Evolutionary conservation across 176 grass and related monocot species (phyloP), one percentile per base, ranked within the genome.

Genomic region (Zea mays): DNA sequence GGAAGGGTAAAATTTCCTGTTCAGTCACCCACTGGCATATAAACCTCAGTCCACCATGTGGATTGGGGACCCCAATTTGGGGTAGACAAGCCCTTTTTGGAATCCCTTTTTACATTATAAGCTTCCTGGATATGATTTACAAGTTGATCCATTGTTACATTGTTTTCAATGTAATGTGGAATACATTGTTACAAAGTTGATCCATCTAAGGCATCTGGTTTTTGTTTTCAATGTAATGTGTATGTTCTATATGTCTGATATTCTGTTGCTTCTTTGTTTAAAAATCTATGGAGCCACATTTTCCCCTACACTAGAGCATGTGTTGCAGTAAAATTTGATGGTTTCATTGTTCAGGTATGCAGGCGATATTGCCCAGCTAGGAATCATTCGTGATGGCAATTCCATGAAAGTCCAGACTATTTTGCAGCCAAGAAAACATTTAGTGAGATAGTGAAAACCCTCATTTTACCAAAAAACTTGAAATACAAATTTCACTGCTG

Each of bases 291-390:
- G 27, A 56, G 67, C 10, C 47, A 67, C 43, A 54, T 27, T 21
- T 67, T 62, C 60, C 33, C 11, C 73, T 62, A 8, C 60, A 62
- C 11, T 44, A 69, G 2, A 46, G 15, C 55, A 40, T n/a, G 35
- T 44, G 7, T 13, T 67, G 51, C 61, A 62, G 34, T 45, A 79
- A 78, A 78, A 41, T 46, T 88, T 62, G 7, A 39, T 80, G 10
- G 56, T 81, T 65, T 57, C 41, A 39, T 65, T 71, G 74, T 84
- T 78, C 86, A 98, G 96, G 76, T 98, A 93, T 90, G 84, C 83
- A 82, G 92, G 87, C 83, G 96, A 98, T 86, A 86, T 92, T 71
- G 87, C 91, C 36, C 87, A 98, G 69, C 79, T 98, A 62, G 96
- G 96, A 64, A 89, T 98, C 79, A 92, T 98, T 82, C 87, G 96